Conservation (phyloP, 2,329 filamentous ascomycete species). For the Phyllosticta paracitricarpa region DNA sequence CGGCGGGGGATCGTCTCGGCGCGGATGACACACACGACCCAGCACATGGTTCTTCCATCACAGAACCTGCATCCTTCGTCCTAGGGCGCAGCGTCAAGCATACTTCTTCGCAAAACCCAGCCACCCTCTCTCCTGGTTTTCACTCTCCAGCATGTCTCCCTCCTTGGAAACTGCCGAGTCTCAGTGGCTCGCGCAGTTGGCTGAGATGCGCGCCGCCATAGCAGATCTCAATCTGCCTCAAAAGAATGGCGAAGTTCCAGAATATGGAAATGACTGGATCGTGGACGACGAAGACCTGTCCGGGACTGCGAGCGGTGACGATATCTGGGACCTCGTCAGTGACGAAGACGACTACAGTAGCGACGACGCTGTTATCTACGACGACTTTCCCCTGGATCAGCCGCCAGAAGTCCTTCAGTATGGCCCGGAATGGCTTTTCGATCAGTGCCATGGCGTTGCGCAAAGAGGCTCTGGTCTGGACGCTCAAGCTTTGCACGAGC, state of each 20-base stretch:
- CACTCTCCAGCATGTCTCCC: conserved; percentile 25
- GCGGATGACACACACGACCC: neutral
- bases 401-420: conserved; percentile 32
- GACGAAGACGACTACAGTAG: conserved; percentile 58
- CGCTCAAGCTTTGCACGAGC: conserved; percentile 60
- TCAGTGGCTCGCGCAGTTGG: conserved; percentile 78
- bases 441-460: conserved; percentile 59
- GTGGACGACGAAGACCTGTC: conserved; percentile 57
- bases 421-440: conserved; percentile 59
- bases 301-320: conserved; percentile 56
- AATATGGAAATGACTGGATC: conserved; percentile 49
- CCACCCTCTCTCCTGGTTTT: neutral
- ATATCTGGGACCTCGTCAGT: conserved; percentile 89
- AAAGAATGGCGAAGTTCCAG: conserved; percentile 34
- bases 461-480: conserved; percentile 56
- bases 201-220: conserved; percentile 77
- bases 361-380: conserved; percentile 50
- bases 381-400: conserved; percentile 14
- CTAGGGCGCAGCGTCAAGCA: no score
- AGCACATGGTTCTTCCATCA: neutral
- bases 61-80: neutral
- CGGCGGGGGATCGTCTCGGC: neutral
- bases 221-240: conserved; percentile 55
- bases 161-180: conserved; percentile 38
- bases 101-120: neutral